Evolutionary conservation across 208 protist species (phyloP), one percentile per base, ranked within the genome.

Genomic region (Tetramitus jugosus): DNA sequence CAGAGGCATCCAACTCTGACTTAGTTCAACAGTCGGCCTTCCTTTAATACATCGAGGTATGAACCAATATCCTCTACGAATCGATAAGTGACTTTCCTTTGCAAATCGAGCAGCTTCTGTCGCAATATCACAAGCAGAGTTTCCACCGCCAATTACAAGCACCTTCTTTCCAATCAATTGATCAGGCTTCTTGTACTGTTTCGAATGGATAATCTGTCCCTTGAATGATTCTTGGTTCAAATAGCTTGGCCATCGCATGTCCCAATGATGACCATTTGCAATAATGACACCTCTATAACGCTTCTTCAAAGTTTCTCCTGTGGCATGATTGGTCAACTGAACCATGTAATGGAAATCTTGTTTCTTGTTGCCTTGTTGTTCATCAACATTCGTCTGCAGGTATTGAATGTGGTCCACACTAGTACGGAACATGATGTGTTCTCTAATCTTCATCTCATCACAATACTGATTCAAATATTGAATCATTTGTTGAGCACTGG

Each of bases 21-120:
- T 40, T 6, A 75, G n/a, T 52, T 53, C 49, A 68, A 75, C 79
- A 7, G 60, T 39, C 14, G 72, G 79, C 29, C 49, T 71, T 42
- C 79, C 79, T 52, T 79, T 65, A 8, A 81, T 29, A 3, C 37
- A 77, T 43, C 79, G 40, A 2, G 79, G 79, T 42, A 81, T 53
- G 56, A 81, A 81, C 67, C 46, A 81, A 43, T 81, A 81, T 62
- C 79, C 79, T 37, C 79, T 45, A 10, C 79, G 0, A 17, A 79
- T 62, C 52, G 60, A 75, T 46, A 77, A 52, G 33, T 81, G 53
- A 45, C 60, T 79, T 23, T 42, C 2, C 13, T 1, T 26, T 14
- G 53, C 71, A 79, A 68, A 78, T 31, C 71, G 40, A 23, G 79
- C 67, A n/a, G 71, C 71, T 46, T 81, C 79, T 53, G 78, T 72